Evolutionary conservation across 148 eudicot species (phyloP), one percentile per base, ranked within the genome.

Genomic region (Euryodendron excelsum): DNA sequence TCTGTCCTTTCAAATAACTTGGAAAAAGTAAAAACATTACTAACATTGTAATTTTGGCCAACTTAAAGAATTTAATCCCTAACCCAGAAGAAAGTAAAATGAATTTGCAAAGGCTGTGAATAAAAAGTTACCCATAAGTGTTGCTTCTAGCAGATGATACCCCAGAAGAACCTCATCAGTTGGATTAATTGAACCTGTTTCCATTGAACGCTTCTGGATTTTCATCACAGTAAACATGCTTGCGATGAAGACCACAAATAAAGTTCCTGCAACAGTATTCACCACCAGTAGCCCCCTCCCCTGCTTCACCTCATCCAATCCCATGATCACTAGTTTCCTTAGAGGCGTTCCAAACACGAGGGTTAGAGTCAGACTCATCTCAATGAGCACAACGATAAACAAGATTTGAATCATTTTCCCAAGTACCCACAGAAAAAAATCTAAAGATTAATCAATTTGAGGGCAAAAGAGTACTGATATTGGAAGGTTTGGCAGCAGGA

Each of bases 101-200:
- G 18, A 23, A 20, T 45, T 3, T 21, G 45, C 27, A 47, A 28
- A 44, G 53, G 47, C 31, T 20, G 14, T 14, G 72, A 69, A 23
- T 3, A 39, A 6, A 18, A 9, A 44, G 3, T 17, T 33, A 78
- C 80, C 80, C 75, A 78, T 69, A 7, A 78, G 75, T 2, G 80
- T 69, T 4, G 75, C 73, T 21, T 78, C 80, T 3, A 78, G 80
- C 52, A 69, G 68, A 44, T 56, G 27, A 69, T 69, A 18, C 23
- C 67, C 68, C 37, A 69, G 55, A 30, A 78, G 74, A 41, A 78
- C 80, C 75, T 78, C 55, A 45, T 78, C 80, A 12, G 80, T 78
- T 21, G 80, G 80, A 78, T 58, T 78, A 21, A 78, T 21, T 0
- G 55, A 33, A 69, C 75, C 74, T 14, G 75, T 13, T 18, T 69